Evolutionary conservation across 257 asterid species (phyloP), one percentile per base, ranked within the genome.

Genomic region (Lycium ferocissimum): DNA sequence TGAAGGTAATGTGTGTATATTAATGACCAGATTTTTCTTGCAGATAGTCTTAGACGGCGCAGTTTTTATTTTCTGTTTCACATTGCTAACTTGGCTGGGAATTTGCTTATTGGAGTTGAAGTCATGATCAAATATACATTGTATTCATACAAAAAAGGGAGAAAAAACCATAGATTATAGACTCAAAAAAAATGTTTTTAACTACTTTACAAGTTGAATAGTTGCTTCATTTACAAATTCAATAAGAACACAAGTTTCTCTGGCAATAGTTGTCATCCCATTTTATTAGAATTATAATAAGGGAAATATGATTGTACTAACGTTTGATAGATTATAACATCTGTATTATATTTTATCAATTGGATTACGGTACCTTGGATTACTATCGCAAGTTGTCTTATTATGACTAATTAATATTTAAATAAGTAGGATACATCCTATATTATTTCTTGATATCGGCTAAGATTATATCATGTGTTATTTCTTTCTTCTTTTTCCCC

Each of bases 41-140:
- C 63, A 78, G 82, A 65, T 78, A 78, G 33, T 26, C 82, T 47
- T 22, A 76, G 10, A 76, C 45, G 26, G 4, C 9, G 49, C 47
- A 15, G 63, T 33, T 76, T 78, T 51, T 13, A 3, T 53, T 7
- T 53, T 33, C 82, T 7, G 22, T 53, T 53, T 26, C 82, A 78
- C 82, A 78, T 33, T 51, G 65, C 82, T 78, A 78, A 53, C 65
- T 78, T 53, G 26, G 82, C 82, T 53, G 82, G 82, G 38, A 17
- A 78, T 22, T 26, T 76, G 82, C 63, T 76, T 73, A 73, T 12
- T 47, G 81, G 61, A 73, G 40, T 47, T 47, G 59, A 73, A 6
- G 81, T 75, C 43, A 73, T 75, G 43, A 75, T 75, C 80, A 45
- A 35, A 3, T 22, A 75, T 3, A 49, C 81, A 75, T 49, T 26